These are phyloP conservation scores for Podospora didyma DNA, from an alignment of 495 filamentous ascomycete species.

Conservation along the genomic window DNA sequence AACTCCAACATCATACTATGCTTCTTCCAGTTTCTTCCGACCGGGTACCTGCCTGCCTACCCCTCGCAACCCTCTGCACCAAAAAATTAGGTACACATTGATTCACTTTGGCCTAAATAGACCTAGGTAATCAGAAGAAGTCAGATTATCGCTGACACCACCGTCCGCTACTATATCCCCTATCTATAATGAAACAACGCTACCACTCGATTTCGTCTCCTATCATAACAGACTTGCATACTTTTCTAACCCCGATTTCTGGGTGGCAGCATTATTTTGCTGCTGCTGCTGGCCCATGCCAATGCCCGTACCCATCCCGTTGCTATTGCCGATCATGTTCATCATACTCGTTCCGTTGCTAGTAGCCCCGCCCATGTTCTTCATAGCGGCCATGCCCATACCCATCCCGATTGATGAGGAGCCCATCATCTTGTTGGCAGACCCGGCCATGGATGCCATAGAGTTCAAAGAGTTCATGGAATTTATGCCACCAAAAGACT, in stretches of 20 bases:
- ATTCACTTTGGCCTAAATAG: too few species aligned
- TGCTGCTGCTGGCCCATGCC: conserved; percentile 23
- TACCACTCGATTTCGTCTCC: too few species aligned
- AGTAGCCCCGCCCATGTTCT: conserved; percentile 16
- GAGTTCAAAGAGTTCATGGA: neutral
- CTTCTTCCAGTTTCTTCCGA: too few species aligned
- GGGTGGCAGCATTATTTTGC: conserved; percentile 35
- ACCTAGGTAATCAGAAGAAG: too few species aligned
- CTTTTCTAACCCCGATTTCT: conserved; percentile 66
- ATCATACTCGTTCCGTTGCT: conserved; percentile 11
- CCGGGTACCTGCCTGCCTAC: too few species aligned
- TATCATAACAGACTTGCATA: conserved; percentile 73
- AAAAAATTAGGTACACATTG: too few species aligned
- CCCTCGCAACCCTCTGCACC: too few species aligned
- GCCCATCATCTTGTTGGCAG: neutral
- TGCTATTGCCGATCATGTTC: conserved; percentile 23
- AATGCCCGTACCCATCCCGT: conserved; percentile 21
- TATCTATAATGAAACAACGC: too few species aligned
- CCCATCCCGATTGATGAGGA: conserved; percentile 1
- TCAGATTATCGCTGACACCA: too few species aligned
- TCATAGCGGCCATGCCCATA: conserved; percentile 15
- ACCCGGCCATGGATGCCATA: neutral
- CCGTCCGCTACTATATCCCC: too few species aligned
- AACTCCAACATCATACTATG: too few species aligned
- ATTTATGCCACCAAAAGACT: conserved; percentile 8